Conservation (phyloP, 441 rosid species). For the Adansonia madagascariensis region DNA sequence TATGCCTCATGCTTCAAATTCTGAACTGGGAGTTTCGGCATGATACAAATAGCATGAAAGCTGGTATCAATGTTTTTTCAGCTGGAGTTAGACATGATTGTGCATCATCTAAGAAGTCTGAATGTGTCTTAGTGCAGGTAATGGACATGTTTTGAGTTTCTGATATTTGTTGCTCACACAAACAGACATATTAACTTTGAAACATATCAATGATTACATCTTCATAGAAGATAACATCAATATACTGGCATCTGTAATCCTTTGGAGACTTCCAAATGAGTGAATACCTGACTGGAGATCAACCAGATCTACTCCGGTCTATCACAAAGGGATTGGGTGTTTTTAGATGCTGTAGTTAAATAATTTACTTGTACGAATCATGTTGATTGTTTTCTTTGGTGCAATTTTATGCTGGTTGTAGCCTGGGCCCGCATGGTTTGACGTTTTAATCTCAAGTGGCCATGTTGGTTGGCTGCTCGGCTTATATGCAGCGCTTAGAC, state of each 20-base stretch:
- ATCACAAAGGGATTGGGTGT: constrained; percentile 1
- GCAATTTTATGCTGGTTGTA: constrained; percentile 47
- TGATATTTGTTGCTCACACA: constrained; percentile 7
- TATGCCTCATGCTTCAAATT: constrained; percentile 89
- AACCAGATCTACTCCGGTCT: constrained; percentile 6
- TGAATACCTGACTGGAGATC: constrained; percentile 1
- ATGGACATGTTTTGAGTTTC: constrained; percentile 28
- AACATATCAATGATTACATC: constrained; percentile 20
- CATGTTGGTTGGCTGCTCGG: constrained; percentile 83
- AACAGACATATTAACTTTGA: background rate
- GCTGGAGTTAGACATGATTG: constrained; percentile 60
- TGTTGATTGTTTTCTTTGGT: constrained; percentile 23
- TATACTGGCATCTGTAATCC: background rate
- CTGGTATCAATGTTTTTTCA: constrained; percentile 56
- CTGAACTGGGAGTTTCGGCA: constrained; percentile 89
- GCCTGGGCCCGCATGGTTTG: constrained; percentile 96
- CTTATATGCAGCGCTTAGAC: constrained; percentile 79
- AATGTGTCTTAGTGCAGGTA: constrained; percentile 89
- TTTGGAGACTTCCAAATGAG: constrained; percentile 14
- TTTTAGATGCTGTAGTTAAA: constrained; percentile 19
- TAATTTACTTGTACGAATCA: constrained; percentile 22
- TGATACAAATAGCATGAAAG: constrained; percentile 47
- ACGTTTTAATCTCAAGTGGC: constrained; percentile 84
- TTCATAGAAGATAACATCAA: constrained; percentile 4
- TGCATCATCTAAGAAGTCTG: constrained; percentile 62